phyloP scores from a whole-genome alignment of 208 protist species.

The Zelonia costaricensis region DNA sequence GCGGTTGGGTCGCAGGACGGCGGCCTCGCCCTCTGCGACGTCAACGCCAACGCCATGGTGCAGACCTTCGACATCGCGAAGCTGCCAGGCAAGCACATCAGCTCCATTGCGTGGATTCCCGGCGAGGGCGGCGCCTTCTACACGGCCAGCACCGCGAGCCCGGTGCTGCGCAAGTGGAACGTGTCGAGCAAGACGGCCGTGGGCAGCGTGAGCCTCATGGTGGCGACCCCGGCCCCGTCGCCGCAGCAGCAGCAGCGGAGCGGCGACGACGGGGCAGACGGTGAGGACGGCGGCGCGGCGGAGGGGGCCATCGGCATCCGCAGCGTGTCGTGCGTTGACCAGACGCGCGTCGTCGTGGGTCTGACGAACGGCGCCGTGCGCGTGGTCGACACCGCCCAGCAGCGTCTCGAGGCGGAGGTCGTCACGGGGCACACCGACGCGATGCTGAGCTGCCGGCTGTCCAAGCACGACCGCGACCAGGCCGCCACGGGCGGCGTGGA shows the following conservation, averaged over 20 bases:
- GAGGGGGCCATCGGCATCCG: conserved; percentile 30
- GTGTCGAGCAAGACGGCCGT: conserved; percentile 56
- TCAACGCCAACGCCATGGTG: conserved; percentile 38
- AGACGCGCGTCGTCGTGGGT: conserved; percentile 55
- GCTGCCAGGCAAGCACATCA: conserved; percentile 44
- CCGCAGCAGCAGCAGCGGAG: not conserved
- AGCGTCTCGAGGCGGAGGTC: conserved; percentile 55
- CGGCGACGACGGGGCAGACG: not conserved
- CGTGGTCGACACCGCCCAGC: conserved; percentile 71
- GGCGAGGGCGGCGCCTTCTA: conserved; percentile 68
- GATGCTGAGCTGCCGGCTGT: conserved; percentile 71
- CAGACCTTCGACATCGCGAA: conserved; percentile 51
- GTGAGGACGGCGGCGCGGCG: not conserved
- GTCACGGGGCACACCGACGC: conserved; percentile 81
- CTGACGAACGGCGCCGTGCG: conserved; percentile 71
- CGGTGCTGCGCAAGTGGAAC: conserved; percentile 68
- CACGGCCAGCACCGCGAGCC: conserved; percentile 60
- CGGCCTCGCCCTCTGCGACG: conserved; percentile 62
- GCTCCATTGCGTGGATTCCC: conserved; percentile 67
- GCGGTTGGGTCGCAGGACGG: conserved; percentile 77
- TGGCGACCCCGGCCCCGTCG: no score
- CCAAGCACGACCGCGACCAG: conserved; percentile 77
- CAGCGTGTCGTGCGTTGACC: conserved; percentile 44
- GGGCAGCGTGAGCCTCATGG: conserved; percentile 37
- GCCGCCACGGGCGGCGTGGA: conserved; percentile 81